Percentiles rank a stretch among this genome's conserved stretches.
Evolutionary conservation across 257 asterid genomes (phyloP).

Genomic region (Sherardia arvensis): DNA sequence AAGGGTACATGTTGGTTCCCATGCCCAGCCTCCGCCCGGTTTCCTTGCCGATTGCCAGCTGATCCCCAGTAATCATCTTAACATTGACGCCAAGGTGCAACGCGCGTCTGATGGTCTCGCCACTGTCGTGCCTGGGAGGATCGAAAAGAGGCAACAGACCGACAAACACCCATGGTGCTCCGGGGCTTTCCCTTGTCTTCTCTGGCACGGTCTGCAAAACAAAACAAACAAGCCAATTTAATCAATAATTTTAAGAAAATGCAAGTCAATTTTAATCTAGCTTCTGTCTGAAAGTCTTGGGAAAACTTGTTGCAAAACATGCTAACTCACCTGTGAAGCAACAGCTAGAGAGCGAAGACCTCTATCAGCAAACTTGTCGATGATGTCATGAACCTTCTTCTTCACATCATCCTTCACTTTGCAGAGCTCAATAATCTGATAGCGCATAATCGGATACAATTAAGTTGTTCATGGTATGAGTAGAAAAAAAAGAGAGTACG

Average conservation of each 20-base stretch:
- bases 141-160: slow-evolving; percentile 57
- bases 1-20: slow-evolving; percentile 49
- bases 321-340: slow-evolving; percentile 29
- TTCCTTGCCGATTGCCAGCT: slow-evolving; percentile 37
- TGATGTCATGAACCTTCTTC: slow-evolving; percentile 32
- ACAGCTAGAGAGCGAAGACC: slow-evolving; percentile 55
- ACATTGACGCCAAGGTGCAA: slow-evolving; percentile 49
- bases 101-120: slow-evolving; percentile 45
- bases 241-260: too few relatives aligned
- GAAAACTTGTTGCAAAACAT: too few relatives aligned
- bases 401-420: slow-evolving; percentile 21
- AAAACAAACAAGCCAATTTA: too few relatives aligned
- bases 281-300: too few relatives aligned
- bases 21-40: slow-evolving; percentile 46
- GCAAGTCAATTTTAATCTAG: too few relatives aligned
- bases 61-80: slow-evolving; percentile 53
- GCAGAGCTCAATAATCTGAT: slow-evolving; percentile 37
- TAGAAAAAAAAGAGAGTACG: neutral
- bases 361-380: slow-evolving; percentile 49
- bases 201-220: slow-evolving; percentile 39
- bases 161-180: slow-evolving; percentile 46
- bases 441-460: neutral
- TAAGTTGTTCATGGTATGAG: neutral
- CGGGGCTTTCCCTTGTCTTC: slow-evolving; percentile 40
- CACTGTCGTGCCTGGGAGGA: slow-evolving; percentile 57